Evolutionary conservation across 345 rosid genomes (phyloP).

Genomic region (Linum trigynum): DNA sequence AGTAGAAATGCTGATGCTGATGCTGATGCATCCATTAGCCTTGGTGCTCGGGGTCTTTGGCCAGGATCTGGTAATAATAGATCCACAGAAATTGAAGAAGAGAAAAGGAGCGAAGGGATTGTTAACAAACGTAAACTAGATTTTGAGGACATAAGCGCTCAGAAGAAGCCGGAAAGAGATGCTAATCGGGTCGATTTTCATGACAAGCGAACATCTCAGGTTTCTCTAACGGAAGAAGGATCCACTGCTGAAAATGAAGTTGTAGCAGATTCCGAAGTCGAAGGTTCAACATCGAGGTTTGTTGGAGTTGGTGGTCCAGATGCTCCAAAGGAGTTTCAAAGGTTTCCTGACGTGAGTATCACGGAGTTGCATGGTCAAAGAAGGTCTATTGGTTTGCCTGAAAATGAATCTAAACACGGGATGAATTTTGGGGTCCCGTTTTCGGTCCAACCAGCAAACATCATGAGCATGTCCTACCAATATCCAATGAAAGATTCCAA

Average conservation of each 20-base stretch:
- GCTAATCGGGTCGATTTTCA: constrained; percentile 35
- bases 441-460: constrained; percentile 39
- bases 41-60: constrained; percentile 46
- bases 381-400: constrained; percentile 37
- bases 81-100: constrained; percentile 49
- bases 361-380: constrained; percentile 34
- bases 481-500: constrained; percentile 44
- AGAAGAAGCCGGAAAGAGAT: constrained; percentile 56
- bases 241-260: constrained; percentile 91
- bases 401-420: constrained; percentile 44
- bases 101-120: constrained; percentile 35
- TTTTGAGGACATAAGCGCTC: constrained; percentile 45
- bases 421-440: constrained; percentile 42
- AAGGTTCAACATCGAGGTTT: constrained; percentile 61
- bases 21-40: constrained; percentile 46
- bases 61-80: constrained; percentile 22
- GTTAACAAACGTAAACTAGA: constrained; percentile 52
- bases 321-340: constrained; percentile 38
- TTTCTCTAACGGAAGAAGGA: constrained; percentile 74
- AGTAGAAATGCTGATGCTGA: constrained; percentile 40
- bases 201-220: constrained; percentile 59
- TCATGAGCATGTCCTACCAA: constrained; percentile 42
- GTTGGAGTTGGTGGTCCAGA: constrained; percentile 35
- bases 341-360: constrained; percentile 34
- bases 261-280: constrained; percentile 91